phyloP scores from a whole-genome alignment of 192 early-diverging fungal species.

The Backusella macrospora region DNA sequence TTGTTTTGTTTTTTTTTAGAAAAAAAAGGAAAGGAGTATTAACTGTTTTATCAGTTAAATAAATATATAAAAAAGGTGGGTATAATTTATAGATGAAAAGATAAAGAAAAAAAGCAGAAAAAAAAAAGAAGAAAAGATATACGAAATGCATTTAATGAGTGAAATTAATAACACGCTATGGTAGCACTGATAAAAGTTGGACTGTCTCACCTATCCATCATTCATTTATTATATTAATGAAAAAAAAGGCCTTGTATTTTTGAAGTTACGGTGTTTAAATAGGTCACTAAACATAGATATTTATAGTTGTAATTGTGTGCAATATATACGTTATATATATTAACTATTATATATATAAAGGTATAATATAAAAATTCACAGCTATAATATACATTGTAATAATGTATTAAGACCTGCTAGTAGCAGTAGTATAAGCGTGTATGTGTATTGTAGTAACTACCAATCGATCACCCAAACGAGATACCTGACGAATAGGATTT shows the following conservation, averaged over 20 bases:
- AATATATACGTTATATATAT: neutral
- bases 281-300: neutral
- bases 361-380: too few relatives aligned
- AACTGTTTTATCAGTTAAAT: neutral
- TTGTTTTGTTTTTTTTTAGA: neutral
- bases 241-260: neutral
- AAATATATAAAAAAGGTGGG: neutral
- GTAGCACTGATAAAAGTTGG: constrained; percentile 18
- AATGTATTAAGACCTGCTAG: neutral
- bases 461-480: neutral
- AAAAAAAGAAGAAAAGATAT: neutral
- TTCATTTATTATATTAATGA: constrained; percentile 15
- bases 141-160: neutral
- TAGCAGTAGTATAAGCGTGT: neutral
- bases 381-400: too few relatives aligned
- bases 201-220: constrained; percentile 9
- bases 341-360: too few relatives aligned
- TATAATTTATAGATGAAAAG: neutral
- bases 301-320: neutral
- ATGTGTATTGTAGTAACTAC: neutral
- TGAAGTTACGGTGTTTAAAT: neutral
- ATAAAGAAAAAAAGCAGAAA: neutral
- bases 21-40: neutral
- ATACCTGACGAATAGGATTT: neutral
- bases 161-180: constrained; percentile 5